Base-by-base conservation (phyloP, 192 early-diverging fungal species). In the Coemansia sp. region DNA sequence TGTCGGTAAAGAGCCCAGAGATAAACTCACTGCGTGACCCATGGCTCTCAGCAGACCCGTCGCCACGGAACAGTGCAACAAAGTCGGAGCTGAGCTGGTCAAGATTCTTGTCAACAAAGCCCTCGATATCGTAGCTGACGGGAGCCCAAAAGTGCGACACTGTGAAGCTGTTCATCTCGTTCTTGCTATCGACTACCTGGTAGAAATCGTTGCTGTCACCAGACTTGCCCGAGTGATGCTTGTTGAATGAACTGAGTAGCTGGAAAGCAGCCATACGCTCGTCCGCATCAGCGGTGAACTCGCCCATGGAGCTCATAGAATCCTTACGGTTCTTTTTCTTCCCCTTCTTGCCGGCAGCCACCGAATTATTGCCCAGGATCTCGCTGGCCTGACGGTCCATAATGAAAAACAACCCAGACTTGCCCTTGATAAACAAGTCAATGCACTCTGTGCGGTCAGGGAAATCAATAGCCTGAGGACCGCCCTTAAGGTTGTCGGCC, bases 91-190 rank as follows among this genome's bases (percentile, higher is more conserved):
- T 86, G 55, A 62, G 85, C 83, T 60, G 85, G 79, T 55, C 82
- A 30, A 64, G 64, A 65, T 95, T 95, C 65, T 86, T 87, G 34
- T 91, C 91, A 37, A 89, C 57, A 62, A 97, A 93, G 43, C 79
- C 78, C 43, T 84, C 82, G n/a, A 88, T 78, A 13, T 90, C 83
- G 63, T 97, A 97, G 27, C 83, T 83, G 17, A 95, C 62, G 50
- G 86, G 82, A 35, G 81, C 74, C 71, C 78, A 65, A 47, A 84
- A 93, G 64, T 96, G 93, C 47, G 83, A 77, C 51, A 94, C 79
- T n/a, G 83, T 79, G 64, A 96, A 96, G 13, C 63, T 55, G 56
- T 67, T 70, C 53, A 70, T 54, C 46, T 67, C 61, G 55, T 77
- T 77, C 54, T 77, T 77, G 73, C 64, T 77, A 23, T 67, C 67